These are phyloP conservation scores for Naganishia vishniacii DNA, from an alignment of 768 basidiomycete species.

Conservation along the genomic window DNA sequence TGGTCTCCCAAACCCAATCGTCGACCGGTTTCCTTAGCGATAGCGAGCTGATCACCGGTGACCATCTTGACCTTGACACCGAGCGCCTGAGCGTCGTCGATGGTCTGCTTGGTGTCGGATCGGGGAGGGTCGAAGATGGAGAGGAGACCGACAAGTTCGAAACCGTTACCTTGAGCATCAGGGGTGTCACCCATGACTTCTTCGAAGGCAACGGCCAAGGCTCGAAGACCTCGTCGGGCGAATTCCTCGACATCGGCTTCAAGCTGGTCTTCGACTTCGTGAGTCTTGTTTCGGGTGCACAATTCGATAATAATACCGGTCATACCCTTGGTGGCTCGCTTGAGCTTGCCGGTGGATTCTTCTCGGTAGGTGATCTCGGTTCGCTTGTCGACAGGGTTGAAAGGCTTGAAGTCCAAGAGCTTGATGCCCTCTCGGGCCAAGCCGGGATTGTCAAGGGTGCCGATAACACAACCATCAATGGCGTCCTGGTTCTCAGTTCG, in stretches of 20 bases:
- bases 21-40: conserved; percentile 97
- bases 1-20: conserved; percentile 97
- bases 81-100: conserved; percentile 90
- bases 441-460: conserved; percentile 64
- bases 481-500: conserved; percentile 99
- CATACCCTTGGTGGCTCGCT: conserved; percentile 99
- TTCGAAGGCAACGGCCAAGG: conserved; percentile 91
- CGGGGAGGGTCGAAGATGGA: conserved; percentile 98
- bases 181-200: conserved; percentile 76
- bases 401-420: conserved; percentile 97
- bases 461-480: conserved; percentile 81
- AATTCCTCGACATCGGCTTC: conserved; percentile 96
- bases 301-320: conserved; percentile 97
- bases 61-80: conserved; percentile 99
- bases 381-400: conserved; percentile 98
- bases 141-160: conserved; percentile 93
- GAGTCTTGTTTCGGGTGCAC: conserved; percentile 94
- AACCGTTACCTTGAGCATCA: conserved; percentile 88
- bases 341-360: conserved; percentile 86
- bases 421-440: conserved; percentile 88
- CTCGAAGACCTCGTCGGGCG: conserved; percentile 90
- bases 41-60: conserved; percentile 99
- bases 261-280: conserved; percentile 80
- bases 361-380: conserved; percentile 98
- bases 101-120: conserved; percentile 97